Conservation (phyloP, 805 yeast species). For the Kurtzmaniella fragi region DNA sequence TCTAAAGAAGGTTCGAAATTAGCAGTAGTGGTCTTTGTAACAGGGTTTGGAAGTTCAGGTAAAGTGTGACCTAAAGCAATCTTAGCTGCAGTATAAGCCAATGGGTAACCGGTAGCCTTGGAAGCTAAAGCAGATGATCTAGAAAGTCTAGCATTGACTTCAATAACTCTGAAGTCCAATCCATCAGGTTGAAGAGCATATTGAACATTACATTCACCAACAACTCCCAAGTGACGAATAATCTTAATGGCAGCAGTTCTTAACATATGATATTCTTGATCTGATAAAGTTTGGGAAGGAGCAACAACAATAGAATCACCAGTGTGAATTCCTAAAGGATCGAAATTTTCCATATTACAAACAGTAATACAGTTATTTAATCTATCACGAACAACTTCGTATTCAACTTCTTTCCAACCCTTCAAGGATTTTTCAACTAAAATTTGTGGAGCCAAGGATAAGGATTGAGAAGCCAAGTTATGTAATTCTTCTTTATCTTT, state of each 20-base stretch:
- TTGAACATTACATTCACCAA: constrained; percentile 98
- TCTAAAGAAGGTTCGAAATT: constrained; percentile 96
- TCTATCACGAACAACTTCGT: constrained; percentile 96
- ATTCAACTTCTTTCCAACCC: constrained; percentile 99
- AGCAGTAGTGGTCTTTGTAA: constrained; percentile 92
- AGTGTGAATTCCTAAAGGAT: constrained; percentile 96
- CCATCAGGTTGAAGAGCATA: constrained; percentile 96
- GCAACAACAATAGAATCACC: constrained; percentile 99
- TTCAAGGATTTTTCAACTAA: constrained; percentile 93
- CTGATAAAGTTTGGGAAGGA: constrained; percentile 95
- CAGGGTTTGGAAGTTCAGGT: constrained; percentile 94
- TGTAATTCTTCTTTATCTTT: constrained; percentile 73
- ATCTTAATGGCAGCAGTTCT: constrained; percentile 96
- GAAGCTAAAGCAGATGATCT: constrained; percentile 98
- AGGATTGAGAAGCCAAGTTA: constrained; percentile 83
- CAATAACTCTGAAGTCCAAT: constrained; percentile 91
- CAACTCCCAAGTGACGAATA: constrained; percentile 96
- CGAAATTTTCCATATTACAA: constrained; percentile 98
- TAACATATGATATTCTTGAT: constrained; percentile 96
- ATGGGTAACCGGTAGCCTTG: constrained; percentile 97
- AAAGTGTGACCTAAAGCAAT: constrained; percentile 91
- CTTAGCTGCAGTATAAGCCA: constrained; percentile 98
- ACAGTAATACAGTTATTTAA: constrained; percentile 97
- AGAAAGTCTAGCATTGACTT: constrained; percentile 94
- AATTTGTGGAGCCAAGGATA: constrained; percentile 89